Percentiles rank a stretch among this genome's conserved stretches.
Evolutionary conservation across 257 asterid genomes (phyloP).

Genomic region (Fraxinus excelsior): DNA sequence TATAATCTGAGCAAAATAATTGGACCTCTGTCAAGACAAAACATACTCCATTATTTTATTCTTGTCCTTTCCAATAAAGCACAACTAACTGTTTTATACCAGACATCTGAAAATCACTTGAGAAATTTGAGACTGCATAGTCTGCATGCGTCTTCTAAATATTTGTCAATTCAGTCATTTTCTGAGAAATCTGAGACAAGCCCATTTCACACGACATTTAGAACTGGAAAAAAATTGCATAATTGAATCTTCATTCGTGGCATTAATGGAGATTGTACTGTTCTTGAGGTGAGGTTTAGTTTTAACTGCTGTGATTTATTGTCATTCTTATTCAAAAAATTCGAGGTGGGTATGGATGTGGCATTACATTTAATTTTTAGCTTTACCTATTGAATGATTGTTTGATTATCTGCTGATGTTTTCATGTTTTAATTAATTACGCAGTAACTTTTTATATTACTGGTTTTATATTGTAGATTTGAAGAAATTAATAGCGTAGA

Average conservation of each 20-base stretch:
- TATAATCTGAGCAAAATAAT: too few relatives aligned
- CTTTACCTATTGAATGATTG: background rate
- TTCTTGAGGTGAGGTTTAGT: constrained; percentile 40
- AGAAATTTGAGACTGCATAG: constrained; percentile 23
- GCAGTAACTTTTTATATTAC: constrained; percentile 36
- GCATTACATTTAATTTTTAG: constrained; percentile 8
- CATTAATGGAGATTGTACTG: constrained; percentile 22
- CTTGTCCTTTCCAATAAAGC: constrained; percentile 2
- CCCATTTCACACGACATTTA: constrained; percentile 26
- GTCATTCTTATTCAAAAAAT: constrained; percentile 12
- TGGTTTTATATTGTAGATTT: constrained; percentile 29
- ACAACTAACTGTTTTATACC: constrained; percentile 25
- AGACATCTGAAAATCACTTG: too few relatives aligned
- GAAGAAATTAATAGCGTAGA: constrained; percentile 28
- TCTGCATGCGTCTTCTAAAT: background rate
- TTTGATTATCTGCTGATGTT: constrained; percentile 18
- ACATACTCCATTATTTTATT: background rate
- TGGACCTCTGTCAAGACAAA: constrained; percentile 23
- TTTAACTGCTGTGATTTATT: constrained; percentile 8
- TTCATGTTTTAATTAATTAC: constrained; percentile 2
- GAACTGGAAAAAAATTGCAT: constrained; percentile 7
- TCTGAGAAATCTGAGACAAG: constrained; percentile 24
- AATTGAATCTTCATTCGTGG: constrained; percentile 19
- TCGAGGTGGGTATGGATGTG: constrained; percentile 15
- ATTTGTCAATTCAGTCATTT: background rate